Base-by-base conservation (phyloP, 352 stramenopile genomes). In the Pythium vanterpoolii region DNA sequence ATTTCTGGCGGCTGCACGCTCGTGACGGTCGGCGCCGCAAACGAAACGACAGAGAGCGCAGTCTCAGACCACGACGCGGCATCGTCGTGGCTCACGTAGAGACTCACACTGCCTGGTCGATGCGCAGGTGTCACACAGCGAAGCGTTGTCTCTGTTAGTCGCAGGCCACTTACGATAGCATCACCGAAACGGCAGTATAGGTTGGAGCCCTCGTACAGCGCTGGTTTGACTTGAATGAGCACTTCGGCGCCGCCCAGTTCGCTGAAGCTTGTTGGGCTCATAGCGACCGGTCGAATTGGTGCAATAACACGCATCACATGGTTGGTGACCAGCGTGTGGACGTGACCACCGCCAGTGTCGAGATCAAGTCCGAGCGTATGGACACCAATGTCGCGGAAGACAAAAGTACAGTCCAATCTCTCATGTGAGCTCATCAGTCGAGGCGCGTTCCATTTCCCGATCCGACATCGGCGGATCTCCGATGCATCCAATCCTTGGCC, bases 161-260 rank as follows among this genome's bases (percentile, higher is more conserved):
- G 27, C 13, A 66, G 5, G 8, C 56, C 52, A 11, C 18, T 26
- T 4, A 65, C 56, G 0, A 60, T 26, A 3, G n/a, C 26, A 6
- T 70, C 51, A 9, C 63, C 56, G n/a, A 66, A 66, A 10, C 56
- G 49, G 27, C 63, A 70, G 4, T 21, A 19, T 2, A 65, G 14
- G 27, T 59, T 58, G 0, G 63, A 48, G 24, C 54, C 48, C n/a
- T 56, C 23, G 10, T 56, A 57, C 18, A 62, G n/a, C 2, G 24
- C 21, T 1, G 36, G 21, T 1, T 39, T 21, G 5, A 66, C 56
- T 16, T 59, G 59, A 16, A 88, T 59, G 40, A 84, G 38, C 21
- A 72, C 33, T 21, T 72, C 62, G 0, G 44, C 56, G 38, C 79
- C 79, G 23, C 79, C 79, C 14, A 59, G 52, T 21, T 90, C 76